Conservation (phyloP, 2,329 filamentous ascomycete species). For the Nemania abortiva region DNA sequence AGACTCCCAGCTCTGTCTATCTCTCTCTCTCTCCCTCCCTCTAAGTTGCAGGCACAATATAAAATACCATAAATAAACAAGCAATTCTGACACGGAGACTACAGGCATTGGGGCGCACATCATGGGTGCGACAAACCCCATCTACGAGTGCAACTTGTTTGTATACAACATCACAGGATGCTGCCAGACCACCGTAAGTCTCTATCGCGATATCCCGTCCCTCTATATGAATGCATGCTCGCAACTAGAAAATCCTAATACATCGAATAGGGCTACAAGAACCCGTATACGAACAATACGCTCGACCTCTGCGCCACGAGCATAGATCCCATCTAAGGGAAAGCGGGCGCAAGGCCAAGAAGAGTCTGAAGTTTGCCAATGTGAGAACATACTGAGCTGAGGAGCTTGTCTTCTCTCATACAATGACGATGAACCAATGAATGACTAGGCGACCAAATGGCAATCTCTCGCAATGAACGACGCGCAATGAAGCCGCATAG, state of each 20-base stretch:
- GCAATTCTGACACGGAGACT: neutral
- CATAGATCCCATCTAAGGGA: constrained; percentile 31
- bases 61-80: neutral
- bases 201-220: neutral
- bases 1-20: constrained; percentile 14
- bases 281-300: constrained; percentile 45
- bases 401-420: constrained; percentile 15
- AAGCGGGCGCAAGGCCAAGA: too few species aligned
- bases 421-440: neutral
- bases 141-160: constrained; percentile 46
- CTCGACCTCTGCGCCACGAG: constrained; percentile 44
- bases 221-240: neutral
- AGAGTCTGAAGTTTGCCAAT: neutral
- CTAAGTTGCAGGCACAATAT: neutral
- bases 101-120: constrained; percentile 45
- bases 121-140: constrained; percentile 42
- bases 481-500: neutral
- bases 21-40: constrained; percentile 1
- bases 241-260: neutral
- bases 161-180: constrained; percentile 49
- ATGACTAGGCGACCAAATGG: neutral
- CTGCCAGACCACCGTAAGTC: constrained; percentile 46
- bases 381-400: constrained; percentile 40
- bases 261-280: constrained; percentile 43
- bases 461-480: neutral